These are phyloP conservation scores for Penicillium sp. DNA, from an alignment of 2,329 filamentous ascomycete species.

Conservation along the genomic window DNA sequence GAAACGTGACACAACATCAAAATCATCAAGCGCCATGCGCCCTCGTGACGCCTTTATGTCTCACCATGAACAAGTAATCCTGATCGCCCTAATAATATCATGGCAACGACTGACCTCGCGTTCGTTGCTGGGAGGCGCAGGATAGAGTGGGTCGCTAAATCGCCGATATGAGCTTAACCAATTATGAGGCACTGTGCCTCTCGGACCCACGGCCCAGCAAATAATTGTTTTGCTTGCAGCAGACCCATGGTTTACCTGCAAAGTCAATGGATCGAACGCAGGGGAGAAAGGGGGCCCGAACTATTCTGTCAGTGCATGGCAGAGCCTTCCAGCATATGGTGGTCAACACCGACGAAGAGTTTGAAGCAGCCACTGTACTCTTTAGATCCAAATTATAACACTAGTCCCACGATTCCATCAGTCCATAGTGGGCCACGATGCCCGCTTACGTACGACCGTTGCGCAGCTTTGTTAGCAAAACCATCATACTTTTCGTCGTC, in stretches of 20 bases:
- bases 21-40: neutral
- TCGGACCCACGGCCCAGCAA: neutral
- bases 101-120: neutral
- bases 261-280: neutral
- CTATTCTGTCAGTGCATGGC: neutral
- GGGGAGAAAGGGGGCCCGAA: neutral
- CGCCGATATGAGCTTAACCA: neutral
- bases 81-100: neutral
- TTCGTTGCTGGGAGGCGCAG: neutral
- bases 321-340: neutral
- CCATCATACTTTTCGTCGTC: conserved; percentile 1
- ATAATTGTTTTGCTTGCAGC: conserved; percentile 1
- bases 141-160: neutral
- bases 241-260: neutral
- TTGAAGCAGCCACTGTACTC: neutral
- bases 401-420: neutral
- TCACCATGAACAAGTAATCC: neutral
- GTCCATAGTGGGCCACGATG: conserved; percentile 1
- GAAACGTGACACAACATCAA: neutral
- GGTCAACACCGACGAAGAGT: neutral
- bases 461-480: neutral
- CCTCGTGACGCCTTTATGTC: neutral
- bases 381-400: neutral
- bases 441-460: conserved; percentile 3
- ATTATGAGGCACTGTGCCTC: neutral